Evolutionary conservation across 768 basidiomycete species (phyloP).

Genomic region (Paxillus involutus): DNA sequence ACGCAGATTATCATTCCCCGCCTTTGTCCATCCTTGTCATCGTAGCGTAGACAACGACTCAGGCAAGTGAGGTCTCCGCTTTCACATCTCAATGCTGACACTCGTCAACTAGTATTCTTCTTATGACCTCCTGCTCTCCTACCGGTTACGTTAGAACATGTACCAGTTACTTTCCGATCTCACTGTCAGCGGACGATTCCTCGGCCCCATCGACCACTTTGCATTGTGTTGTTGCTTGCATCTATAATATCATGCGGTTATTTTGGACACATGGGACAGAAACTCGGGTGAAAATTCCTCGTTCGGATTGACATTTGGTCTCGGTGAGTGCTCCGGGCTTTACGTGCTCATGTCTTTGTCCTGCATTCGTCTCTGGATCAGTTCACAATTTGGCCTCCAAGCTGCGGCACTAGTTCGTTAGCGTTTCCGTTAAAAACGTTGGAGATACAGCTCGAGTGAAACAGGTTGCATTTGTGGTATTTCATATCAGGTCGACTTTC

Average conservation of each 20-base stretch:
- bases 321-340: too few relatives aligned
- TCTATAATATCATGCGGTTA: neutral
- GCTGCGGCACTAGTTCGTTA: too few relatives aligned
- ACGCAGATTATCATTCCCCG: slow-evolving; percentile 5
- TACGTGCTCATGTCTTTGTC: too few relatives aligned
- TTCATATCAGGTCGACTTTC: too few relatives aligned
- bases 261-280: neutral
- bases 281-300: too few relatives aligned
- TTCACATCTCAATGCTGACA: neutral
- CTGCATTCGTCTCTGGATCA: too few relatives aligned
- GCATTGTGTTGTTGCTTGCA: neutral
- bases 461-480: too few relatives aligned
- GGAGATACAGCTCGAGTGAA: too few relatives aligned
- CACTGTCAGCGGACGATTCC: neutral
- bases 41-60: slow-evolving; percentile 18
- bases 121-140: slow-evolving; percentile 2
- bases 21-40: slow-evolving; percentile 20
- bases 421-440: too few relatives aligned
- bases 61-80: slow-evolving; percentile 11
- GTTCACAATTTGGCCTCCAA: too few relatives aligned
- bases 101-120: slow-evolving; percentile 12
- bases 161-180: neutral
- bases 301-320: too few relatives aligned
- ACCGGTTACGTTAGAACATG: neutral
- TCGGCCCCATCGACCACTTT: neutral